Conservation (phyloP, 345 rosid species). For the Nasturtium officinale region DNA sequence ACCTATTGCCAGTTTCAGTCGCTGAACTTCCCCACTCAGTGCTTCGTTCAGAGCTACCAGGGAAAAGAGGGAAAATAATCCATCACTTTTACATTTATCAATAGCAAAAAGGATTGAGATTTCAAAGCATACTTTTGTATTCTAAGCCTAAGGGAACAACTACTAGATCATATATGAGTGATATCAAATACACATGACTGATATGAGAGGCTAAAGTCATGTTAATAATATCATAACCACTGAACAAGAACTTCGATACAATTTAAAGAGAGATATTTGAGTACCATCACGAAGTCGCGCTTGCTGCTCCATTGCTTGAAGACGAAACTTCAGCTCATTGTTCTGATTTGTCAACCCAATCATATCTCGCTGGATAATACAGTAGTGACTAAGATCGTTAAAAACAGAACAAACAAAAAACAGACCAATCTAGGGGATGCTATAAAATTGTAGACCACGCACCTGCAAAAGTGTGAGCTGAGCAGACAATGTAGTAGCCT, state of each 20-base stretch:
- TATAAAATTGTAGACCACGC: slow-evolving; percentile 10
- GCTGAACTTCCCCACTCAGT: slow-evolving; percentile 51
- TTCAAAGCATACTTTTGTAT: background rate
- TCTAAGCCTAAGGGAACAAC: no score
- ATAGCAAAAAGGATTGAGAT: background rate
- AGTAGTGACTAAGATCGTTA: slow-evolving; percentile 15
- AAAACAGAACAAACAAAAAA: background rate
- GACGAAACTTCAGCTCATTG: slow-evolving; percentile 91
- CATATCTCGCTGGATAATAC: slow-evolving; percentile 73
- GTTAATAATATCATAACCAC: background rate
- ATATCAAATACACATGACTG: background rate
- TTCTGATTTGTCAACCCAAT: slow-evolving; percentile 90
- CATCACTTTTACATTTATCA: background rate
- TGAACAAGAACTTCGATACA: background rate
- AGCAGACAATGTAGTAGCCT: slow-evolving; percentile 95
- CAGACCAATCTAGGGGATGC: background rate
- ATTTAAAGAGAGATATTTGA: background rate
- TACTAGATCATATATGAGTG: no score
- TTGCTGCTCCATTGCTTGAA: slow-evolving; percentile 98
- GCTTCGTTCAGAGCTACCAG: slow-evolving; percentile 62
- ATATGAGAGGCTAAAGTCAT: background rate
- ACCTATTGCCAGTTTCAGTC: slow-evolving; percentile 46
- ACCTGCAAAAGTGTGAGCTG: slow-evolving; percentile 95
- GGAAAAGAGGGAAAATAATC: background rate
- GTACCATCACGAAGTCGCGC: slow-evolving; percentile 91